A percentile compares a stretch with the other conserved stretches of the same genome.
phyloP scores from a whole-genome alignment of 352 stramenopile genomes.

The Phytophthora pisi region DNA sequence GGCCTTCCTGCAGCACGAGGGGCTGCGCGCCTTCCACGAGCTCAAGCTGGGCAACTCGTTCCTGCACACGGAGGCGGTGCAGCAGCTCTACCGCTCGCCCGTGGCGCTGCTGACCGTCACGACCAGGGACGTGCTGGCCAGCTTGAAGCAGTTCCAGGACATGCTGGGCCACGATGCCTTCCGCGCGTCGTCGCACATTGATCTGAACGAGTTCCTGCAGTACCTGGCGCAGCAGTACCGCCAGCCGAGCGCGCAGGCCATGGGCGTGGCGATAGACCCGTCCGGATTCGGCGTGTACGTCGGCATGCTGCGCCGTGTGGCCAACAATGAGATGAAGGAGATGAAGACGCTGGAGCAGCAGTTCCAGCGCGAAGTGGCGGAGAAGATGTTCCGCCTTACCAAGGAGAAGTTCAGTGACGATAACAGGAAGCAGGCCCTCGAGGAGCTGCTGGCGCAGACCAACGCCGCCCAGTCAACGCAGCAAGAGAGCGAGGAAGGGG shows the following conservation, averaged over 20 bases:
- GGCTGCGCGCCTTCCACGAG: slow-evolving; percentile 63
- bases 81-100: slow-evolving; percentile 63
- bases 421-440: slow-evolving; percentile 75
- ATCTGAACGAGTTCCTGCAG: slow-evolving; percentile 73
- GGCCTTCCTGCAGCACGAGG: slow-evolving; percentile 71
- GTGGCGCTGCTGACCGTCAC: slow-evolving; percentile 56
- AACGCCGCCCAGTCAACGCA: slow-evolving; percentile 22
- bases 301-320: slow-evolving; percentile 72
- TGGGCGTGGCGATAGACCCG: slow-evolving; percentile 71
- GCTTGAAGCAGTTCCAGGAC: slow-evolving; percentile 71
- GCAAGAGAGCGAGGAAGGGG: slow-evolving; percentile 16
- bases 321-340: slow-evolving; percentile 82
- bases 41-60: slow-evolving; percentile 86
- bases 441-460: slow-evolving; percentile 57
- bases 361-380: slow-evolving; percentile 78
- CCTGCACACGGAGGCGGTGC: slow-evolving; percentile 77
- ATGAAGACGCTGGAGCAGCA: slow-evolving; percentile 81
- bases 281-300: slow-evolving; percentile 80
- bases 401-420: slow-evolving; percentile 87
- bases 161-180: slow-evolving; percentile 75
- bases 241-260: slow-evolving; percentile 60
- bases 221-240: slow-evolving; percentile 74
- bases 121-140: slow-evolving; percentile 69
- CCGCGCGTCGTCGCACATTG: slow-evolving; percentile 54
- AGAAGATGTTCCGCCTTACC: slow-evolving; percentile 82